Percentiles rank a stretch among this genome's conserved stretches.
These are phyloP conservation scores for Amanita phalloides DNA, from an alignment of 768 basidiomycete genomes.

Conservation along the genomic window DNA sequence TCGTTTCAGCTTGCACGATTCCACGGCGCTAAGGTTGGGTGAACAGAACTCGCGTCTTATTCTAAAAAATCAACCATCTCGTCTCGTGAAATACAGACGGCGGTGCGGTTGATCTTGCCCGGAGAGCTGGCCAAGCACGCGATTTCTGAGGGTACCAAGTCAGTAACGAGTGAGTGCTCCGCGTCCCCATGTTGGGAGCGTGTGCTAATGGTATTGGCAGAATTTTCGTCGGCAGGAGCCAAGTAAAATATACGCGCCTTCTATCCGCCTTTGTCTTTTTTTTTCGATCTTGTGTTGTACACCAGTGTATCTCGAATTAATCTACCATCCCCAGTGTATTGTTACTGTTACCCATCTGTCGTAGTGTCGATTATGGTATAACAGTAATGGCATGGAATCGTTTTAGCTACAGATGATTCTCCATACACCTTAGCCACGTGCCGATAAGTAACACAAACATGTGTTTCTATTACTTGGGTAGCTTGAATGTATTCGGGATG, in stretches of 20 bases:
- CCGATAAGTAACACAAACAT: too few relatives aligned
- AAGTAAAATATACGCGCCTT: constrained; percentile 24
- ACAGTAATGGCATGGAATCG: not conserved
- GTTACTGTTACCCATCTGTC: constrained; percentile 1
- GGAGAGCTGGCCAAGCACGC: constrained; percentile 98
- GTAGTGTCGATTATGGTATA: constrained; percentile 4
- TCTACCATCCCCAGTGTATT: constrained; percentile 3
- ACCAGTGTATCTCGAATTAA: constrained; percentile 17
- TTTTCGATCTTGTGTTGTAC: constrained; percentile 13
- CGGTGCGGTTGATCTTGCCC: constrained; percentile 90
- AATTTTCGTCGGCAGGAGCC: constrained; percentile 50
- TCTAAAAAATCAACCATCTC: constrained; percentile 99
- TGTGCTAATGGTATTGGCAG: constrained; percentile 15
- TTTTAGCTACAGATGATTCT: not conserved
- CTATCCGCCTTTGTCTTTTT: not conserved
- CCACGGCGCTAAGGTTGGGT: not conserved
- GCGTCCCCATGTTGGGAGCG: not conserved
- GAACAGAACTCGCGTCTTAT: constrained; percentile 86
- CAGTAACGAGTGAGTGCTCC: constrained; percentile 37
- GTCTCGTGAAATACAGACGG: constrained; percentile 95
- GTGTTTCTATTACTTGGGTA: too few relatives aligned
- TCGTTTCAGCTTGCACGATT: not conserved
- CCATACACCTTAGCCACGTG: too few relatives aligned
- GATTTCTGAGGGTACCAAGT: constrained; percentile 83
- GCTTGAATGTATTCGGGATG: too few relatives aligned